Percentiles rank a stretch among this genome's conserved stretches.
Evolutionary conservation across 495 filamentous ascomycete species (phyloP).

Genomic region (Aspergillus heteromorphus): DNA sequence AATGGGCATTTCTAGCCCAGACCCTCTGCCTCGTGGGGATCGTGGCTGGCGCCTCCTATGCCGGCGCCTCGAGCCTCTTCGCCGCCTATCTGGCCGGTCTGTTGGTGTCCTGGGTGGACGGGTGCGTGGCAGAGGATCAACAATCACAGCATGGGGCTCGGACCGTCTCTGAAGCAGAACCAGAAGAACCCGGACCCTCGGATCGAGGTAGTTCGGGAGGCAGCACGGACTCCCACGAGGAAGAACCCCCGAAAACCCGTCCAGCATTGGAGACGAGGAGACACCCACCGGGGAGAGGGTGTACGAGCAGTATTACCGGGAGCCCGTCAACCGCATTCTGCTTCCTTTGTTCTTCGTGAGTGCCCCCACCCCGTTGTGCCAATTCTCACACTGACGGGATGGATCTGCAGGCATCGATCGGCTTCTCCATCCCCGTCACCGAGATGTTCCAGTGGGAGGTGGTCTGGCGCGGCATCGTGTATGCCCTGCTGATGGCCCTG

Average conservation of each 20-base stretch:
- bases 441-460: conserved; percentile 59
- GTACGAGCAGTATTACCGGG: conserved; percentile 53
- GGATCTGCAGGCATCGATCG: conserved; percentile 56
- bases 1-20: conserved; percentile 36
- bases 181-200: too few species aligned
- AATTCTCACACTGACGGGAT: conserved; percentile 1
- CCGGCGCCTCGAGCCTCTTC: conserved; percentile 65
- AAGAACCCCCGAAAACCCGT: neutral
- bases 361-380: neutral
- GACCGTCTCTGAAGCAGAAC: too few species aligned
- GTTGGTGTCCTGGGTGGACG: conserved; percentile 51
- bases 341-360: conserved; percentile 72
- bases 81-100: conserved; percentile 66
- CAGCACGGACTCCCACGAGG: neutral
- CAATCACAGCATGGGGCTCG: too few species aligned
- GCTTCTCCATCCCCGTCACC: conserved; percentile 72
- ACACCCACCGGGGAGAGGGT: conserved; percentile 30
- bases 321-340: conserved; percentile 49
- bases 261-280: neutral
- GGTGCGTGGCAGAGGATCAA: conserved; percentile 4
- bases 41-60: conserved; percentile 54
- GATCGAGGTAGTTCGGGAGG: too few species aligned
- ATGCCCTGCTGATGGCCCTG: conserved; percentile 62
- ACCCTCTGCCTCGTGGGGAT: conserved; percentile 46
- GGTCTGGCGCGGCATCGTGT: conserved; percentile 69